These are phyloP conservation scores for Pythium dissimile DNA, from an alignment of 352 stramenopile genomes.

Conservation along the genomic window DNA sequence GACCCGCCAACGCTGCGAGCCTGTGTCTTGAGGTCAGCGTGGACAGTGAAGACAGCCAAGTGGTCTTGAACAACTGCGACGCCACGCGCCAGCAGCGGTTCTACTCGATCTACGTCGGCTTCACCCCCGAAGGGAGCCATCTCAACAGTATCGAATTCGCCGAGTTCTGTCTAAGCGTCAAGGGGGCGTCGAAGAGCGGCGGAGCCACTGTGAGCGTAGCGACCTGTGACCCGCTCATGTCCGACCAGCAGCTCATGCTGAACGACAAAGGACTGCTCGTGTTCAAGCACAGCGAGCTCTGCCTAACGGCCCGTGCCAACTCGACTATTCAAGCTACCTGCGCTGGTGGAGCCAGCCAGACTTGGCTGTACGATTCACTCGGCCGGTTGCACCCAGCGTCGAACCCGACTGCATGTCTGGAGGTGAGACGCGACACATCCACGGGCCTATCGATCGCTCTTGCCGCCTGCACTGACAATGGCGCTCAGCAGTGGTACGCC, in stretches of 20 bases:
- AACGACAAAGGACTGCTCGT: neutral
- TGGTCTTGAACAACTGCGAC: neutral
- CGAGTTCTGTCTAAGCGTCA: neutral
- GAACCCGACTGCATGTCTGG: neutral
- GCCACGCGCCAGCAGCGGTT: neutral
- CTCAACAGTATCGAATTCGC: slow-evolving; percentile 10
- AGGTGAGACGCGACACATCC: neutral
- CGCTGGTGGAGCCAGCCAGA: neutral
- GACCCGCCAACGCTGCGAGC: neutral
- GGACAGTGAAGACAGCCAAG: neutral
- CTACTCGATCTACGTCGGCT: slow-evolving; percentile 11
- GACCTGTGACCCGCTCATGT: neutral
- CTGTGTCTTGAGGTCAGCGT: slow-evolving; percentile 7
- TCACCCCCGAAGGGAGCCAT: slow-evolving; percentile 13
- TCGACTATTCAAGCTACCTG: neutral
- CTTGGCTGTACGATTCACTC: slow-evolving; percentile 17
- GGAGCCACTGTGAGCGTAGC: neutral
- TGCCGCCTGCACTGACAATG: neutral
- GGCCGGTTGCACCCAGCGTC: slow-evolving; percentile 6
- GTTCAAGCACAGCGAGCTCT: slow-evolving; percentile 13
- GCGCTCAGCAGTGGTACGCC: slow-evolving; percentile 7
- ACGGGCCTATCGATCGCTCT: neutral
- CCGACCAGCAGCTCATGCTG: slow-evolving; percentile 9
- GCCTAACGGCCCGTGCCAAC: neutral
- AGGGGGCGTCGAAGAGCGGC: neutral